Conservation (phyloP, 495 filamentous ascomycete species). For the Darksidea phi region DNA sequence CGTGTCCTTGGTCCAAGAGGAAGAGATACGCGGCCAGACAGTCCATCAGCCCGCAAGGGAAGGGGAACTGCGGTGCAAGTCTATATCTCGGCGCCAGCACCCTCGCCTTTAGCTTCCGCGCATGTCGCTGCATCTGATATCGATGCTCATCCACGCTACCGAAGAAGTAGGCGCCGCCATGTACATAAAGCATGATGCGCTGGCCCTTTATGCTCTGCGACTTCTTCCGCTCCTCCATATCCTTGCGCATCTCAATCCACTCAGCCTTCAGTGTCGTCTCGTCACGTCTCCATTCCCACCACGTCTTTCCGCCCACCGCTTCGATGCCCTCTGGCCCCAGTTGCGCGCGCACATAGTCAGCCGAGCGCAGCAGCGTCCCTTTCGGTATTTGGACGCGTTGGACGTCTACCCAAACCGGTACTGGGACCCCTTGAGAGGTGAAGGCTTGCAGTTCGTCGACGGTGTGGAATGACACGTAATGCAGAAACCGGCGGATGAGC, state of each 20-base stretch:
- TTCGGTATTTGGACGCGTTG: constrained; percentile 69
- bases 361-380: constrained; percentile 59
- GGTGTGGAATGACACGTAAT: constrained; percentile 77
- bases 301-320: constrained; percentile 74
- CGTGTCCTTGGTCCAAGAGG: constrained; percentile 64
- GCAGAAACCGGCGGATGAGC: constrained; percentile 79
- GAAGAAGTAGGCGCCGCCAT: constrained; percentile 83
- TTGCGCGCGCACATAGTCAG: constrained; percentile 61
- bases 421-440: constrained; percentile 83
- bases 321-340: constrained; percentile 72
- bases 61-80: constrained; percentile 89
- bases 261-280: constrained; percentile 69
- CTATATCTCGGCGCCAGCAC: constrained; percentile 87
- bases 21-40: constrained; percentile 84
- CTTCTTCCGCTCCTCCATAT: constrained; percentile 72
- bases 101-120: constrained; percentile 83
- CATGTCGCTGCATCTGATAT: constrained; percentile 94
- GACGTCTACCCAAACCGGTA: constrained; percentile 81
- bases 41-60: constrained; percentile 87
- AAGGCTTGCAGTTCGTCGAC: constrained; percentile 92
- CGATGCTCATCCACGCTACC: constrained; percentile 93
- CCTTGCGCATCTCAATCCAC: constrained; percentile 91
- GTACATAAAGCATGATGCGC: constrained; percentile 88
- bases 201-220: constrained; percentile 56
- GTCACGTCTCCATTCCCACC: constrained; percentile 89